phyloP scores from a whole-genome alignment of 1,139 yeast species.

The Nakaseomyces bracarensis region DNA sequence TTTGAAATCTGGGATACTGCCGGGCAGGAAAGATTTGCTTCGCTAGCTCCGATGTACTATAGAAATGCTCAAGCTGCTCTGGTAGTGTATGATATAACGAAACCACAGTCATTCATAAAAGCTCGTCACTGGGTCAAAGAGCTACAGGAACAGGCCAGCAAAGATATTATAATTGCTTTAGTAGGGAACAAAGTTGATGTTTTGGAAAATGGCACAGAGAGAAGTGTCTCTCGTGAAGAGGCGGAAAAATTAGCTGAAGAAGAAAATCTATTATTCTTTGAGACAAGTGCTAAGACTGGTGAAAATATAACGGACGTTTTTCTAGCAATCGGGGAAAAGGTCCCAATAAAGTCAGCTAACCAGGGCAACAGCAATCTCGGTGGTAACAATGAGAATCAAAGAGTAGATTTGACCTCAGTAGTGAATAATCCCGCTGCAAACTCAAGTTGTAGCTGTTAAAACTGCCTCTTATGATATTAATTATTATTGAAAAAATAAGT shows the following conservation, averaged over 20 bases:
- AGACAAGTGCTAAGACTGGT: conserved; percentile 93
- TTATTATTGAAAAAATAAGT: too few species aligned
- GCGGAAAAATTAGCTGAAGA: conserved; percentile 76
- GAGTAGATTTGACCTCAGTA: conserved; percentile 7
- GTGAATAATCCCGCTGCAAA: conserved; percentile 5
- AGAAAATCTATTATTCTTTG: conserved; percentile 83
- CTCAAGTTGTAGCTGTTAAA: conserved; percentile 8
- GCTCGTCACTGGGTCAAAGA: conserved; percentile 99
- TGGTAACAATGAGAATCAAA: conserved; percentile 6
- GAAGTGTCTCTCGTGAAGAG: conserved; percentile 84
- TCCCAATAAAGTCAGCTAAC: conserved; percentile 6
- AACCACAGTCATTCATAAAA: conserved; percentile 93
- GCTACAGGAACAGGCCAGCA: conserved; percentile 87
- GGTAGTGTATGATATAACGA: conserved; percentile 91
- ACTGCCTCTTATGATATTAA: too few species aligned
- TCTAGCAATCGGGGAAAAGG: conserved; percentile 73
- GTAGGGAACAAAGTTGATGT: conserved; percentile 91
- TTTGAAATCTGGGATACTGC: conserved; percentile 99
- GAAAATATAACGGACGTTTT: conserved; percentile 87
- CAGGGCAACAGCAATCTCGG: conserved; percentile 9
- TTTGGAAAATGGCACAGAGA: conserved; percentile 39
- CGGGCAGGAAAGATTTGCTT: conserved; percentile 95
- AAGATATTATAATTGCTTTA: conserved; percentile 83
- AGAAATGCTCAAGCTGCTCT: conserved; percentile 98
- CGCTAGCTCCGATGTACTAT: conserved; percentile 95